These are phyloP conservation scores for Auricularia cornea DNA, from an alignment of 768 basidiomycete species.

Conservation along the genomic window DNA sequence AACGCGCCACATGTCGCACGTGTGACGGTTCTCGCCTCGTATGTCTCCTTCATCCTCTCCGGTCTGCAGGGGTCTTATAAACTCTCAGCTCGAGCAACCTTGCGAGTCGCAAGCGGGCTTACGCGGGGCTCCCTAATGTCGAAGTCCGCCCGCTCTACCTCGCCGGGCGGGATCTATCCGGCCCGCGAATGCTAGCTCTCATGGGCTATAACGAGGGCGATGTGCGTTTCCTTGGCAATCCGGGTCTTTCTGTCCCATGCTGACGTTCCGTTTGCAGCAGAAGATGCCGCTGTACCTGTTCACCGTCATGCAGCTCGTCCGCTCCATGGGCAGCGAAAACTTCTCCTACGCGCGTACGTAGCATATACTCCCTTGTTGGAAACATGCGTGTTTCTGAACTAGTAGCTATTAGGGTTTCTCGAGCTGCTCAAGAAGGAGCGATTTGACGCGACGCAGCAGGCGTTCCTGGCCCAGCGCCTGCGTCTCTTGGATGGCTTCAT, in stretches of 20 bases:
- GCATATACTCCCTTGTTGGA: not conserved
- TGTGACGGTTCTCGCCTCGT: slow-evolving; percentile 8
- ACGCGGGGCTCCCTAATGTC: slow-evolving; percentile 19
- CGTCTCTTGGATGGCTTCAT: slow-evolving; percentile 44
- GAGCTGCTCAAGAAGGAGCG: slow-evolving; percentile 34
- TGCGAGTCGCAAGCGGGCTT: slow-evolving; percentile 1
- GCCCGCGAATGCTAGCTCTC: slow-evolving; percentile 61
- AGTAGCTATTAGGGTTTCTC: slow-evolving; percentile 41
- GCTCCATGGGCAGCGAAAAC: slow-evolving; percentile 47
- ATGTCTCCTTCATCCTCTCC: not conserved
- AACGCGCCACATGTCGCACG: not conserved
- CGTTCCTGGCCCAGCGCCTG: slow-evolving; percentile 55
- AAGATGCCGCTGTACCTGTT: slow-evolving; percentile 7
- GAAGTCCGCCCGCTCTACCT: slow-evolving; percentile 48
- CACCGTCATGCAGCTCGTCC: slow-evolving; percentile 38
- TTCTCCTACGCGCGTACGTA: slow-evolving; percentile 23
- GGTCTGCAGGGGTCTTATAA: not conserved
- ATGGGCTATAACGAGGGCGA: slow-evolving; percentile 46
- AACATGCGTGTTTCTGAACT: not conserved
- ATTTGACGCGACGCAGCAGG: slow-evolving; percentile 49
- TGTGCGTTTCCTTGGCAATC: not conserved
- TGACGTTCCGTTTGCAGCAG: not conserved
- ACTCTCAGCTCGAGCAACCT: slow-evolving; percentile 7
- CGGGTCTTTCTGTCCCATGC: not conserved
- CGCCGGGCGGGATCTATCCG: slow-evolving; percentile 54